Base-by-base conservation (phyloP, 805 yeast species). In the Teunomyces lycoperdinae region DNA sequence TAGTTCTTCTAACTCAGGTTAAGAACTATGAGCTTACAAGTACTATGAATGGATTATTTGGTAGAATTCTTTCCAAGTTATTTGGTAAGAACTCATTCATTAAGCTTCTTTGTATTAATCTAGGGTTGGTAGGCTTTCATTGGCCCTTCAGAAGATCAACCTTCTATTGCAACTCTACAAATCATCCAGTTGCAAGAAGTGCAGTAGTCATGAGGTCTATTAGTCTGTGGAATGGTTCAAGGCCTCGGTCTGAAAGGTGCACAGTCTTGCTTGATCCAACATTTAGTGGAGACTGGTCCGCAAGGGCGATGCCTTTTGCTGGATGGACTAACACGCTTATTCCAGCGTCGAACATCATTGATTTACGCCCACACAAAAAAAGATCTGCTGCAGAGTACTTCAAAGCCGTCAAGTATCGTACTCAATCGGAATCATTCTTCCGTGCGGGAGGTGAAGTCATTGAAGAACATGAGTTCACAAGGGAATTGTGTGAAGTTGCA, bases 121-220 rank as follows among this genome's bases (percentile, higher is more conserved):
- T 73, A 58, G 77, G 77, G 1, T 58, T 73, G 20, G 46, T 72
- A 20, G 77, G 71, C 1, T 71, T 72, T 42, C 77, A 73, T 53
- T 73, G 77, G 77, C 78, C 78, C 9, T 73, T 73, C 53, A 59
- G 73, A 11, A 67, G 73, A 49, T 56, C 73, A 5, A 66, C 68
- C 30, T 67, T 71, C 48, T 73, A 64, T 51, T 65, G 71, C 17
- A 53, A 70, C 11, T 62, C 67, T n/a, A 63, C 74, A 4, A 63
- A 58, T 43, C 63, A 66, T 46, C 76, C 77, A 2, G 67, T 71
- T 11, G 74, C 76, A 1, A 58, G 76, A 24, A 57, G 66, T 27
- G 74, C 74, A 1, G 74, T 73, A 3, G 61, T 73, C 6, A 56
- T 69, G 51, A 57, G 69, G 17, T 67, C 77, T 0, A 55, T 73